Conservation (phyloP, 129 eudicot species). For the Centaurea solstitialis region DNA sequence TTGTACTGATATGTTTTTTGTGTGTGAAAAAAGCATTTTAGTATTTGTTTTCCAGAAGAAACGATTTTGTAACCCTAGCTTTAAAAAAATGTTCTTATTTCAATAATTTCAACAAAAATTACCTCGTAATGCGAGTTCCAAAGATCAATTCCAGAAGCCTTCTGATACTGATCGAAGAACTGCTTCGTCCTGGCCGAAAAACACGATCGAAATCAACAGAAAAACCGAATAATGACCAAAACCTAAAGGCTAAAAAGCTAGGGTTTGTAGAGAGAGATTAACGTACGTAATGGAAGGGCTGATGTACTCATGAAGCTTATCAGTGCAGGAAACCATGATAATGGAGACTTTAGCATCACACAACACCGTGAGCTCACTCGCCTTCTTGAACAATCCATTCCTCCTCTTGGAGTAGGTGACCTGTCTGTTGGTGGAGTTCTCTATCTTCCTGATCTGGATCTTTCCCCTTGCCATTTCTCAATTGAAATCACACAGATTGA, state of each 20-base stretch:
- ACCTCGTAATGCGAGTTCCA: constrained; percentile 70
- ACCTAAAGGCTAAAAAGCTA: constrained; percentile 5
- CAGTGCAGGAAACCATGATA: constrained; percentile 68
- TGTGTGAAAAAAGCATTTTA: background rate
- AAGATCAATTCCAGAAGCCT: constrained; percentile 53
- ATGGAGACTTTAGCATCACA: constrained; percentile 85
- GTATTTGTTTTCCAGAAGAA: background rate
- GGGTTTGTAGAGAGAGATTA: constrained; percentile 4
- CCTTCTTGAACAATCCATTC: constrained; percentile 74
- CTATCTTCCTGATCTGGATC: constrained; percentile 87
- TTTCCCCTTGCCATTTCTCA: constrained; percentile 75
- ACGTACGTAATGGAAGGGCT: constrained; percentile 62
- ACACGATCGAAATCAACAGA: background rate
- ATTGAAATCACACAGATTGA: background rate
- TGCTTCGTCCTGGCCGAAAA: constrained; percentile 55
- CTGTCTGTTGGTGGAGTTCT: constrained; percentile 78
- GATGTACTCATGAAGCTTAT: constrained; percentile 82
- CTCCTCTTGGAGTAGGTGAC: constrained; percentile 77
- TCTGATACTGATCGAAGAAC: constrained; percentile 67
- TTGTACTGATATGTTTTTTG: background rate
- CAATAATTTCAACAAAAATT: background rate
- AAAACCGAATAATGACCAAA: background rate
- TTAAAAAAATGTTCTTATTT: background rate
- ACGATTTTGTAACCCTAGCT: constrained; percentile 10
- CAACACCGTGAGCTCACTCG: constrained; percentile 67